A percentile compares a stretch with the other conserved stretches of the same genome.
These are phyloP conservation scores for Eimeria falciformis DNA, from an alignment of 169 alveolate genomes.

Conservation along the genomic window DNA sequence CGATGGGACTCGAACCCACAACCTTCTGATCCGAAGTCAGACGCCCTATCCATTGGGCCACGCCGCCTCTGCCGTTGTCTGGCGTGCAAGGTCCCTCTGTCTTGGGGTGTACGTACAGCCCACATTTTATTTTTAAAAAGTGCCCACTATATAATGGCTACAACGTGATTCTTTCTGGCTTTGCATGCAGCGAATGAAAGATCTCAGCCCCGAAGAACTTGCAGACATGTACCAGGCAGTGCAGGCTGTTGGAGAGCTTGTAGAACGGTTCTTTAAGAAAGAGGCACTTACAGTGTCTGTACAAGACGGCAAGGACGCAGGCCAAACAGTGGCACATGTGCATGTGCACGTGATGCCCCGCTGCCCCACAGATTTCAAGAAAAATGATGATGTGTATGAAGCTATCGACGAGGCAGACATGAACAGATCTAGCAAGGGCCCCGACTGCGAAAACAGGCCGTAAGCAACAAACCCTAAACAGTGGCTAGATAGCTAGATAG, in stretches of 20 bases:
- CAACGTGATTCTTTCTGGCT: not conserved
- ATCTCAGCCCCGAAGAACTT: not conserved
- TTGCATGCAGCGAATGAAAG: not conserved
- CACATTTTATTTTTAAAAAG: no score
- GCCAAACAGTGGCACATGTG: conserved; percentile 93
- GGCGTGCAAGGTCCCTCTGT: no score
- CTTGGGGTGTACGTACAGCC: no score
- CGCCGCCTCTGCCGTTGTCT: conserved; percentile 92
- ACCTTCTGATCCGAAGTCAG: conserved; percentile 98
- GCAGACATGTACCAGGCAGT: not conserved
- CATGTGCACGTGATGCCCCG: conserved; percentile 93
- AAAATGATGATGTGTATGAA: conserved; percentile 87
- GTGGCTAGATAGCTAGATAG: no score
- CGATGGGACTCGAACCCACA: conserved; percentile 99
- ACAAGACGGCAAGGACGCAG: conserved; percentile 94
- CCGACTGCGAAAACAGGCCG: conserved; percentile 16
- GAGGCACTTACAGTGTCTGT: conserved; percentile 16
- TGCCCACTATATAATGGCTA: no score
- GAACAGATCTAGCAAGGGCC: not conserved
- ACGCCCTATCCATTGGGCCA: conserved; percentile 98
- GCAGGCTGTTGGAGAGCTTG: not conserved
- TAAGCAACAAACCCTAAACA: not conserved
- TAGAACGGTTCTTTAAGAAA: not conserved
- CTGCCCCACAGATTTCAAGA: conserved; percentile 79
- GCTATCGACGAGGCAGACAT: conserved; percentile 81